phyloP scores from a whole-genome alignment of 2,329 filamentous ascomycete species.

The Arthroderma sp. region DNA sequence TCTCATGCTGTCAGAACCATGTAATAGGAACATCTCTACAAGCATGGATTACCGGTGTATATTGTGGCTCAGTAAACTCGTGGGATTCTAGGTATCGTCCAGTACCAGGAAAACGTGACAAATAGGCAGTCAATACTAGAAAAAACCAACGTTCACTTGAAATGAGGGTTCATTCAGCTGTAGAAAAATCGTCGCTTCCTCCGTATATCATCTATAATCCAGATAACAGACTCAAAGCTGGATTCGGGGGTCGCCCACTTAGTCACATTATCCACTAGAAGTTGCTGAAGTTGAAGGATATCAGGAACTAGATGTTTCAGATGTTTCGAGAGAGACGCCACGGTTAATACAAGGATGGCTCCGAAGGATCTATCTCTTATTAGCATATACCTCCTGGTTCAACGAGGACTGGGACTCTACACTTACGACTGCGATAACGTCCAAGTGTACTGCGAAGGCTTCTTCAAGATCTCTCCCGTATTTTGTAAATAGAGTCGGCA shows the following conservation, averaged over 20 bases:
- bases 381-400: too few relatives aligned
- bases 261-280: constrained; percentile 1
- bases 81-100: too few relatives aligned
- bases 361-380: constrained; percentile 17
- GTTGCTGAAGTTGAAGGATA: constrained; percentile 15
- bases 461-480: constrained; percentile 15
- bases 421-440: constrained; percentile 22
- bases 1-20: too few relatives aligned
- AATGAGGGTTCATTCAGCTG: too few relatives aligned
- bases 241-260: constrained; percentile 3
- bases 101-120: too few relatives aligned
- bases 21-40: too few relatives aligned
- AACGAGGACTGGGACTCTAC: too few relatives aligned
- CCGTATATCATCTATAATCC: constrained; percentile 3
- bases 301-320: constrained; percentile 19
- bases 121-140: too few relatives aligned
- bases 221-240: constrained; percentile 4
- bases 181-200: constrained; percentile 1
- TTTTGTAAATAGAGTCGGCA: constrained; percentile 20
- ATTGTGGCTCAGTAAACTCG: too few relatives aligned
- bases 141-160: too few relatives aligned
- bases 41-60: too few relatives aligned
- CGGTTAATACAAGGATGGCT: constrained; percentile 20
- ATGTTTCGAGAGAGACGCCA: constrained; percentile 18
- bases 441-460: constrained; percentile 24